Percentiles rank a stretch among this genome's conserved stretches.
These are phyloP conservation scores for Wickerhamomyces ciferrii DNA, from an alignment of 805 yeast genomes.

Conservation along the genomic window DNA sequence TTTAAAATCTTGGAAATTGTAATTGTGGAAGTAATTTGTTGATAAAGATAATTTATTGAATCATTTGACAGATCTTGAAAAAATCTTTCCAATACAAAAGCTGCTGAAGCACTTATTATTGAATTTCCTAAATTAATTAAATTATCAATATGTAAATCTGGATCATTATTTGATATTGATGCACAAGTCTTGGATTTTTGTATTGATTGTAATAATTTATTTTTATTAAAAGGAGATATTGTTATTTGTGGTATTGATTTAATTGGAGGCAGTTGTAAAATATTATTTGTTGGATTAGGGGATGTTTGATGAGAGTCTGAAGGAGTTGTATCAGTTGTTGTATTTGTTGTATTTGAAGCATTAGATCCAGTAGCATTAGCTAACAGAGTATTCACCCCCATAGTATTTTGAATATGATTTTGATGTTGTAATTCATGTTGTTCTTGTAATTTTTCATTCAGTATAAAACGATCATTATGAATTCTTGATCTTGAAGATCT, in stretches of 20 bases:
- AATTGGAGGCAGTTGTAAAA: constrained; percentile 2
- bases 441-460: constrained; percentile 7
- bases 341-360: background rate
- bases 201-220: constrained; percentile 39
- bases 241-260: constrained; percentile 11
- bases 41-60: constrained; percentile 46
- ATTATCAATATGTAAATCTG: constrained; percentile 31
- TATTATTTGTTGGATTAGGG: background rate
- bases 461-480: constrained; percentile 15
- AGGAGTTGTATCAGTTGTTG: constrained; percentile 4
- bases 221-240: constrained; percentile 20
- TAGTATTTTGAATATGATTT: background rate
- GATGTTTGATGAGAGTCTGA: constrained; percentile 1
- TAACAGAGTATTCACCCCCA: constrained; percentile 3
- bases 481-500: constrained; percentile 35
- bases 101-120: constrained; percentile 47
- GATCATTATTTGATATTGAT: constrained; percentile 31
- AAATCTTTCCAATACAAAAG: constrained; percentile 60
- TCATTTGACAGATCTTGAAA: constrained; percentile 48
- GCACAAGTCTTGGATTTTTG: constrained; percentile 62
- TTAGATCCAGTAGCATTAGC: background rate
- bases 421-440: background rate
- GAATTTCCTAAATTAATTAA: constrained; percentile 54
- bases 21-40: constrained; percentile 37
- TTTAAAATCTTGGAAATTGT: constrained; percentile 28